Conservation (phyloP, 2,329 filamentous ascomycete genomes). For the Periconia sp. region DNA sequence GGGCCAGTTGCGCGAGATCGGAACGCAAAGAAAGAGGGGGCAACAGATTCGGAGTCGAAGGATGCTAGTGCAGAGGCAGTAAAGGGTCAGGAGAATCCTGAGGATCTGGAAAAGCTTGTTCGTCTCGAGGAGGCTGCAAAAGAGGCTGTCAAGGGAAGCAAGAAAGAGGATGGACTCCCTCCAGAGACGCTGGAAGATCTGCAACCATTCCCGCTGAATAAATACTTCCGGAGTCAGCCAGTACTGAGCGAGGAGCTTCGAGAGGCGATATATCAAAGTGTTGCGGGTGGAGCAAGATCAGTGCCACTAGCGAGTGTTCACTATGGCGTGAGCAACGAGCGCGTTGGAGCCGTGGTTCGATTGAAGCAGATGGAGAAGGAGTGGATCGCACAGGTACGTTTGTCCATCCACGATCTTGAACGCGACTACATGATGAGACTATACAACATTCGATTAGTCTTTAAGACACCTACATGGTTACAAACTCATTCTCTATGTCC, state of each 20-base stretch:
- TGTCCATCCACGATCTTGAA: conserved; percentile 1
- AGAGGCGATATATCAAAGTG: conserved; percentile 71
- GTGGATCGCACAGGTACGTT: conserved; percentile 76
- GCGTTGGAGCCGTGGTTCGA: conserved; percentile 84
- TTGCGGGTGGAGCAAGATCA: conserved; percentile 66
- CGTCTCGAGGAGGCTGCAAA: conserved; percentile 24
- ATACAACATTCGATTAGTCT: conserved; percentile 96
- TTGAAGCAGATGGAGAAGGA: conserved; percentile 85
- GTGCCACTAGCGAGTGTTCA: conserved; percentile 79
- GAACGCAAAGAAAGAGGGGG: conserved; percentile 20
- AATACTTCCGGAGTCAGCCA: conserved; percentile 70
- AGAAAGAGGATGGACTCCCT: conserved; percentile 27
- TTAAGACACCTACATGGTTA: conserved; percentile 97
- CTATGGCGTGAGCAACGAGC: conserved; percentile 78
- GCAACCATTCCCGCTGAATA: conserved; percentile 76
- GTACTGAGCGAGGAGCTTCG: conserved; percentile 77
- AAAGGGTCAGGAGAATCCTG: conserved; percentile 36
- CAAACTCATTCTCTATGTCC: conserved; percentile 70
- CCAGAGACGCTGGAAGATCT: conserved; percentile 43
- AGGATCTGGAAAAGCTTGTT: conserved; percentile 34
- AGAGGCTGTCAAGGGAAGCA: conserved; percentile 23
- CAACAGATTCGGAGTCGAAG: conserved; percentile 17
- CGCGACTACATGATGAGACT: conserved; percentile 66
- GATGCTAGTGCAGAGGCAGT: not conserved
- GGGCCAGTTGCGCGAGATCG: conserved; percentile 25